Evolutionary conservation across 257 asterid species (phyloP), one percentile per base, ranked within the genome.

Genomic region (Linderniella brevidens): DNA sequence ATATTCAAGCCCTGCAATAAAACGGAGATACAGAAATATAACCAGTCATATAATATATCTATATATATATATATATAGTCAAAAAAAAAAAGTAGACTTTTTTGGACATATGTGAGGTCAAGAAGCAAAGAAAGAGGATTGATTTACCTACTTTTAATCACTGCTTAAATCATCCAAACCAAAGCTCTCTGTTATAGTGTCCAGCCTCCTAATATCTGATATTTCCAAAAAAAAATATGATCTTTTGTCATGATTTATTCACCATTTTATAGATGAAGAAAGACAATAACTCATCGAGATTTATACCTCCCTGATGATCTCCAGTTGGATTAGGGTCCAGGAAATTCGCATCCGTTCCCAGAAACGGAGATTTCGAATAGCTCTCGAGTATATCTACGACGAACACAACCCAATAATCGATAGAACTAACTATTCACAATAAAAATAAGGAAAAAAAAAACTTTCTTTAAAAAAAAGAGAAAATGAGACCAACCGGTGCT

Each of bases 341-440:
- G 67, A 76, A 70, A 64, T 69, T 65, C 1, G 75, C 58, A 46
- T 72, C 86, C 13, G 78, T 38, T 65, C 69, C 79, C 45, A 72
- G 68, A 58, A 62, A 84, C 41, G 95, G 92, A 50, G 97, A 76
- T 74, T 81, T 66, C 0, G 86, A 63, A 66, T 76, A 88, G 64
- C 64, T 83, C 69, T 64, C 93, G 15, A 78, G 68, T 59, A 84
- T 84, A 62, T 78, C 98, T 88, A 75, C 53, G 65, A 25, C 32
- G 6, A 25, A 25, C 32, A 25, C 32, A 25, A 3, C 32, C 4
- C 3, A 25, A 25, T 25, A 3, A 25, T 25, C 6, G 32, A 25
- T 25, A 3, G 32, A 25, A 25, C 32, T 25, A 25, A 2, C 4
- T 6, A 25, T 25, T 6, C 32, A 17, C 49, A n/a, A 55, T 50